These are phyloP conservation scores for Puccinia brachypodii DNA, from an alignment of 1,284 basidiomycete genomes.

Conservation along the genomic window DNA sequence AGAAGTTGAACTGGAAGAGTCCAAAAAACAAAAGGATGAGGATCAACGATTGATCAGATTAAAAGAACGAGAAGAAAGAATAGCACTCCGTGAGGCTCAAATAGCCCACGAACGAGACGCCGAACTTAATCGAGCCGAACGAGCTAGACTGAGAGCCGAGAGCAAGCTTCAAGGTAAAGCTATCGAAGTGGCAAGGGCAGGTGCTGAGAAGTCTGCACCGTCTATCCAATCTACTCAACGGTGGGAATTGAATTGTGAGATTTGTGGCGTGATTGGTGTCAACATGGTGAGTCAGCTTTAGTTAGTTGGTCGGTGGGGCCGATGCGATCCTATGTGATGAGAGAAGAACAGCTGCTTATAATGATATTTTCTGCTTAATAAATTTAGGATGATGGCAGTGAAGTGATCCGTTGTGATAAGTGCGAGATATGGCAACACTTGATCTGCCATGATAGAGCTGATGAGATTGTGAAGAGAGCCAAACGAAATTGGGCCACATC, in stretches of 20 bases:
- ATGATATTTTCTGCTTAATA: not conserved
- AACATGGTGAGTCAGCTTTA: conserved; percentile 33
- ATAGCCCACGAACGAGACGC: conserved; percentile 17
- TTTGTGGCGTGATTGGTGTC: conserved; percentile 32
- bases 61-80: conserved; percentile 27
- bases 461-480: conserved; percentile 20
- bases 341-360: not conserved
- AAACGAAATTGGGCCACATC: conserved; percentile 27
- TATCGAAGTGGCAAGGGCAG: conserved; percentile 22
- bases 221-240: conserved; percentile 6
- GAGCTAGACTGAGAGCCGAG: conserved; percentile 34
- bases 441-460: conserved; percentile 36
- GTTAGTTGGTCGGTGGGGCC: too few relatives aligned
- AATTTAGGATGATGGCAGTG: conserved; percentile 46
- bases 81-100: conserved; percentile 34
- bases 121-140: conserved; percentile 31
- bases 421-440: conserved; percentile 47
- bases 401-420: conserved; percentile 43
- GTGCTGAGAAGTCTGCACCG: conserved; percentile 30
- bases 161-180: conserved; percentile 33
- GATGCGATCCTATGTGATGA: not conserved
- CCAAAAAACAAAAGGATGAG: conserved; percentile 29
- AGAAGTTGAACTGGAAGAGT: conserved; percentile 20
- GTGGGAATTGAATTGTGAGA: conserved; percentile 46
- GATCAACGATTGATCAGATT: conserved; percentile 40